Conservation (phyloP, 2,329 filamentous ascomycete species). For the Aspergillus hiratsukae region DNA sequence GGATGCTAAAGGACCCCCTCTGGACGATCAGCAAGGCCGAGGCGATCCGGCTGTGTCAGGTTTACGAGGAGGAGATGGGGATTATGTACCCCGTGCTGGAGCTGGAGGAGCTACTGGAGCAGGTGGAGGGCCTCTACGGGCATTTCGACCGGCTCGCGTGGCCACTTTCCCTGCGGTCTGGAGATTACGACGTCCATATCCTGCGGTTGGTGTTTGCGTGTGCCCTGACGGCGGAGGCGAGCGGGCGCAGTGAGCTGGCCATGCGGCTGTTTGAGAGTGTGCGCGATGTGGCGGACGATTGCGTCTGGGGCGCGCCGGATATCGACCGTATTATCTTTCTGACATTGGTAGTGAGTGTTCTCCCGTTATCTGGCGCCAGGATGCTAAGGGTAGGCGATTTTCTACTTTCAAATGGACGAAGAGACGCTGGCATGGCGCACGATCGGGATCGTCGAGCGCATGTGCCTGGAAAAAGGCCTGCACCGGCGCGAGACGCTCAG, state of each 20-base stretch:
- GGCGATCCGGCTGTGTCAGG: slow-evolving; percentile 68
- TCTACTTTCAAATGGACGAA: slow-evolving; percentile 80
- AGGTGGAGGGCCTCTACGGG: slow-evolving; percentile 63
- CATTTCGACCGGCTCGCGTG: too few species aligned
- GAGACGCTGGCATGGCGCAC: slow-evolving; percentile 82
- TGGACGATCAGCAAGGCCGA: slow-evolving; percentile 72
- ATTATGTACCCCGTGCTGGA: slow-evolving; percentile 84
- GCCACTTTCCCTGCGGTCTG: too few species aligned
- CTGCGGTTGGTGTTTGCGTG: slow-evolving; percentile 79
- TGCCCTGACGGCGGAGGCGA: slow-evolving; percentile 69
- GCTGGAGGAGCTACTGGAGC: slow-evolving; percentile 62
- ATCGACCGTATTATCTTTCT: slow-evolving; percentile 58
- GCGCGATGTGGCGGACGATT: slow-evolving; percentile 63
- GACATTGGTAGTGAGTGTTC: slow-evolving; percentile 40
- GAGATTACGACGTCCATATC: slow-evolving; percentile 59
- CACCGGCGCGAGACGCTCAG: slow-evolving; percentile 71
- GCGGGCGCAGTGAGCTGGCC: slow-evolving; percentile 71
- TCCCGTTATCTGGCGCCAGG: too few species aligned
- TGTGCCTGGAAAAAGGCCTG: slow-evolving; percentile 76
- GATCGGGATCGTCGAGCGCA: slow-evolving; percentile 76
- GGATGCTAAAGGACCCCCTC: slow-evolving; percentile 57
- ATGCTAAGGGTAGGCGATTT: slow-evolving; percentile 53
- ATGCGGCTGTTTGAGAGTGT: slow-evolving; percentile 72
- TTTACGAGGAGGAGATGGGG: slow-evolving; percentile 84
- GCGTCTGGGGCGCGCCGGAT: slow-evolving; percentile 53